Evolutionary conservation across 441 rosid species (phyloP).

Genomic region (Erysimum pusillum): DNA sequence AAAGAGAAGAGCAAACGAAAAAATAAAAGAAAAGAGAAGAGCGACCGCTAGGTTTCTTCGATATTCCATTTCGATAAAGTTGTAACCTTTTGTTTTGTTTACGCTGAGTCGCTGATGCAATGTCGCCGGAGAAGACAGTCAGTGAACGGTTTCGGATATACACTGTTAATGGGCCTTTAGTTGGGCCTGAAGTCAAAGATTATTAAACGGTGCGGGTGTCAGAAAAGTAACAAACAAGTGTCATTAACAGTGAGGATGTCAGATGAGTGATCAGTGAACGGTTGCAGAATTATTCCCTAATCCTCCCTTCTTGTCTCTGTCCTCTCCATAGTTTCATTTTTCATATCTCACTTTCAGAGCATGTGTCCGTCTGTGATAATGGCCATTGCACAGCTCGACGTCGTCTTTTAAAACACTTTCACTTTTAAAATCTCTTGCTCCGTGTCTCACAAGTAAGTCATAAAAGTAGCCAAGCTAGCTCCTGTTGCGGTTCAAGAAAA

Average conservation of each 20-base stretch:
- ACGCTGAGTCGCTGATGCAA: not conserved
- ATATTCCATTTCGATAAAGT: slow-evolving; percentile 26
- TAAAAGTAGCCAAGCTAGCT: slow-evolving; percentile 54
- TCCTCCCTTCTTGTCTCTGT: slow-evolving; percentile 14
- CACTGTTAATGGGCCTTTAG: slow-evolving; percentile 25
- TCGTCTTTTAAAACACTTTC: slow-evolving; percentile 53
- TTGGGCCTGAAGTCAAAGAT: slow-evolving; percentile 34
- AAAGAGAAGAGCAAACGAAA: too few relatives aligned
- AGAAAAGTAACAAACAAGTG: slow-evolving; percentile 57
- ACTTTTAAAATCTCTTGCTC: slow-evolving; percentile 75
- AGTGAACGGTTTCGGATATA: not conserved
- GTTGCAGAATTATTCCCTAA: not conserved
- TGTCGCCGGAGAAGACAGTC: slow-evolving; percentile 29
- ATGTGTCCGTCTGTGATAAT: slow-evolving; percentile 51
- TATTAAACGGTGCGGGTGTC: slow-evolving; percentile 47
- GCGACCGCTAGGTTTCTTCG: too few relatives aligned
- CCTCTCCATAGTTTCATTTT: slow-evolving; percentile 9
- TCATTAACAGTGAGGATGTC: slow-evolving; percentile 22
- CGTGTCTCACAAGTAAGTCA: slow-evolving; percentile 63
- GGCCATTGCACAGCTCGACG: slow-evolving; percentile 78
- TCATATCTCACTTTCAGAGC: slow-evolving; percentile 28
- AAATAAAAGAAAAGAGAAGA: too few relatives aligned
- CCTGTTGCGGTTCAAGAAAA: slow-evolving; percentile 61
- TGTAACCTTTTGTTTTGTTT: not conserved
- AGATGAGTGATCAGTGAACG: too few relatives aligned